These are phyloP conservation scores for Alternaria sp. DNA, from an alignment of 2,329 filamentous ascomycete genomes.

Conservation along the genomic window DNA sequence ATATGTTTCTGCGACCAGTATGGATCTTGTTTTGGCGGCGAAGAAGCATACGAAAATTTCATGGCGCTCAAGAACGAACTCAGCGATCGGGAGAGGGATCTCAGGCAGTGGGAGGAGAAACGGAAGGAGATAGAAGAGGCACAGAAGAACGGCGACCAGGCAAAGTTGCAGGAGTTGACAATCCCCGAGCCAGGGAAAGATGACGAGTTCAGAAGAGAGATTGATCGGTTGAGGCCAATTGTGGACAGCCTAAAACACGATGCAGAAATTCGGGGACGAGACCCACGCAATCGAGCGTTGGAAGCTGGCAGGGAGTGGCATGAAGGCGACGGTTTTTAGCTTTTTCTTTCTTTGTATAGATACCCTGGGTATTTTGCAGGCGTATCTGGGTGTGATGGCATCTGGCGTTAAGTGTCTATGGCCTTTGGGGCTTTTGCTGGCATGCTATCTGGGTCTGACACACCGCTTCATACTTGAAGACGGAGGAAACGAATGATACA, in stretches of 20 bases:
- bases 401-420: neutral
- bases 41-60: conserved; percentile 59
- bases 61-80: conserved; percentile 57
- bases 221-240: conserved; percentile 55
- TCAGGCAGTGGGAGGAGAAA: conserved; percentile 54
- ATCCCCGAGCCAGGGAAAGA: conserved; percentile 56
- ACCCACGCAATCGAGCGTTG: conserved; percentile 61
- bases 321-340: conserved; percentile 64
- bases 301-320: conserved; percentile 65
- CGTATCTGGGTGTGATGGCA: neutral
- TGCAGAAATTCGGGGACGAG: conserved; percentile 61
- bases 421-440: neutral
- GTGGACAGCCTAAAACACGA: conserved; percentile 54
- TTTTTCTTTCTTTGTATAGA: neutral
- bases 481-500: neutral
- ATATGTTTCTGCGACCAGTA: conserved; percentile 72
- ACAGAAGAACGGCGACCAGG: conserved; percentile 35
- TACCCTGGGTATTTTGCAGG: conserved; percentile 1
- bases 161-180: conserved; percentile 44
- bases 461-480: neutral
- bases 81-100: conserved; percentile 52
- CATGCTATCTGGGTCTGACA: neutral
- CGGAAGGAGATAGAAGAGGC: conserved; percentile 48
- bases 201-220: conserved; percentile 54
- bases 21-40: conserved; percentile 67